Base-by-base conservation (phyloP, 2,329 filamentous ascomycete species). In the Trichoderma asperellum region DNA sequence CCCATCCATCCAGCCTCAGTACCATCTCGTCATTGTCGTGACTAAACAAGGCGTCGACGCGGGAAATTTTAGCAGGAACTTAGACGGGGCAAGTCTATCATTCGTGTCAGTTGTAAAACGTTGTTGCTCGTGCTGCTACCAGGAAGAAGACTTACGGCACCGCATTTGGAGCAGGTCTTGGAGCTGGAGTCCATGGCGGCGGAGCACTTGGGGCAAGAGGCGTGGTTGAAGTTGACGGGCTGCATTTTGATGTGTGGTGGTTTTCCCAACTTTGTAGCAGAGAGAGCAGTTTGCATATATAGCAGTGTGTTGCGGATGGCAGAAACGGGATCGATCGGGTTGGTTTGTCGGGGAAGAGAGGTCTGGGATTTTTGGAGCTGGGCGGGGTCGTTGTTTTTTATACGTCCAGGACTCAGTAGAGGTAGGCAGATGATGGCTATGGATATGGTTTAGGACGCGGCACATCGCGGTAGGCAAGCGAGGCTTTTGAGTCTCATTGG, bases 131-230 rank as follows among this genome's bases (percentile, higher is more conserved):
- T 1, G 37, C 1, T 40, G 24, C 24, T 40, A 14, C 14, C 16
- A 12, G 35, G 27, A 49, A 34, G 16, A 27, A 40, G 40, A 82
- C 86, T 75, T 82, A 89, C 87, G 75, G 87, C 85, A 68, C 87
- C 87, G 80, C 87, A 89, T 69, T 82, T 80, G 70, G 75, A 74
- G 81, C 87, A 89, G 71, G 81, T 83, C 85, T 89, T 89, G 80
- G 74, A 74, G 53, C 75, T 74, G 73, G 81, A 81, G 58, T 78
- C 75, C 73, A 83, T 82, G 75, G 80, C 71, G 74, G 81, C 79
- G 74, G 82, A 83, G 82, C 87, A 89, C 81, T 86, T 87, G 81
- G 87, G 87, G 83, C 87, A 89, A 74, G 76, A 73, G 69, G 76
- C 74, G 75, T 81, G 76, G 77, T 70, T 71, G 49, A 32, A 64